These are phyloP conservation scores for Wolfiporia cocos DNA, from an alignment of 1,284 basidiomycete species.

Conservation along the genomic window DNA sequence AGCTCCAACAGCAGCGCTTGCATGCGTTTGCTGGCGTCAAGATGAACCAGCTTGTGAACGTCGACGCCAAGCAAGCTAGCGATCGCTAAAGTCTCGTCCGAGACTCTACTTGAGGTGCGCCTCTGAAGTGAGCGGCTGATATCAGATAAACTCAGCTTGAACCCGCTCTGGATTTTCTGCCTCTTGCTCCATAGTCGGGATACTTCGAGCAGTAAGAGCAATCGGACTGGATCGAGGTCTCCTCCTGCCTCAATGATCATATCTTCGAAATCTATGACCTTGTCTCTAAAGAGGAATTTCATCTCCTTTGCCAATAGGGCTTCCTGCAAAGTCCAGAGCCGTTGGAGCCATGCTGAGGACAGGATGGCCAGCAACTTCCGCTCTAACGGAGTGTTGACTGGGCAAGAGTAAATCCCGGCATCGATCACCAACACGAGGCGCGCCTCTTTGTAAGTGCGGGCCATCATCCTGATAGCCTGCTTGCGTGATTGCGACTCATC, in stretches of 20 bases:
- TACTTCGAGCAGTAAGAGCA: neutral
- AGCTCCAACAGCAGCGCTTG: neutral
- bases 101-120: conserved; percentile 4
- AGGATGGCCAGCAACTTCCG: conserved; percentile 6
- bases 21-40: conserved; percentile 1
- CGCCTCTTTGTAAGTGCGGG: conserved; percentile 7
- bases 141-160: neutral
- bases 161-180: neutral
- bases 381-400: conserved; percentile 2
- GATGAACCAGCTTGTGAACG: conserved; percentile 2
- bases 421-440: conserved; percentile 8
- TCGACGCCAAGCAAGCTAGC: conserved; percentile 6
- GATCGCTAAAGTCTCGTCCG: conserved; percentile 8
- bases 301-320: conserved; percentile 7
- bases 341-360: conserved; percentile 11
- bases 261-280: neutral
- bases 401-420: conserved; percentile 4
- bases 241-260: neutral
- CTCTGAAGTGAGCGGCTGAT: conserved; percentile 1
- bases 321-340: conserved; percentile 12
- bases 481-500: conserved; percentile 1
- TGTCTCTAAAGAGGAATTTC: conserved; percentile 8
- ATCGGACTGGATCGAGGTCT: neutral
- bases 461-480: conserved; percentile 9
- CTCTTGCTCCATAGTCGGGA: neutral